phyloP scores from a whole-genome alignment of 352 stramenopile genomes.

The Pythium utonaiense region DNA sequence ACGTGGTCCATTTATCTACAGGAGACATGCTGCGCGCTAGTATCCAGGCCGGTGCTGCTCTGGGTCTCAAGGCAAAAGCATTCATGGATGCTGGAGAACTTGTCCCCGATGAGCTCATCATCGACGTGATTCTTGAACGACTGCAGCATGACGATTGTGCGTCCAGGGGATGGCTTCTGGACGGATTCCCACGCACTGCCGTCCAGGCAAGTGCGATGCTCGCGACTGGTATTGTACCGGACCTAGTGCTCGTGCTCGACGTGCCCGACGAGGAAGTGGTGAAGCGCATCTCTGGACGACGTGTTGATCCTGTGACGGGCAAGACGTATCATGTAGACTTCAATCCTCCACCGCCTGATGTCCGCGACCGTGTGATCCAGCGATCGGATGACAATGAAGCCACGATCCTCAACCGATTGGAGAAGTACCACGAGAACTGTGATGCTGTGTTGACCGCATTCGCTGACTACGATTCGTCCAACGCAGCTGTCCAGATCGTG shows the following conservation, averaged over 20 bases:
- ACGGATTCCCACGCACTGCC: constrained; percentile 92
- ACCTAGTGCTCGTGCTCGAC: constrained; percentile 92
- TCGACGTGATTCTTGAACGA: constrained; percentile 76
- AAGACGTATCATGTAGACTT: constrained; percentile 96
- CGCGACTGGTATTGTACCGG: constrained; percentile 66
- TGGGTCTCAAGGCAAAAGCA: constrained; percentile 72
- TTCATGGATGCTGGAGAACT: constrained; percentile 87
- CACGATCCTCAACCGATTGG: constrained; percentile 86
- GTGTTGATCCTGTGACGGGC: constrained; percentile 91
- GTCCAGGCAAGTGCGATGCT: constrained; percentile 86
- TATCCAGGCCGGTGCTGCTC: constrained; percentile 58
- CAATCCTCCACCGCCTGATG: constrained; percentile 82
- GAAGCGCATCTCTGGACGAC: constrained; percentile 93
- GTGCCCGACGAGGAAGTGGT: constrained; percentile 94
- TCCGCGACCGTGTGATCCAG: constrained; percentile 71
- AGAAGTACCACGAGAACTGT: constrained; percentile 77
- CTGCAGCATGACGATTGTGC: constrained; percentile 85
- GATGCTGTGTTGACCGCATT: constrained; percentile 49
- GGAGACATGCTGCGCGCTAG: constrained; percentile 90
- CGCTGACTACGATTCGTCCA: constrained; percentile 25
- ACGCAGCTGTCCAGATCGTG: constrained; percentile 40
- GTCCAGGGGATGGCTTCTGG: constrained; percentile 90
- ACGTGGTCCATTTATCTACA: constrained; percentile 90
- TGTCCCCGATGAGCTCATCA: constrained; percentile 92
- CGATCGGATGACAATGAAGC: constrained; percentile 91